Conservation (phyloP, 345 rosid genomes). For the Rhodomyrtus tomentosa region DNA sequence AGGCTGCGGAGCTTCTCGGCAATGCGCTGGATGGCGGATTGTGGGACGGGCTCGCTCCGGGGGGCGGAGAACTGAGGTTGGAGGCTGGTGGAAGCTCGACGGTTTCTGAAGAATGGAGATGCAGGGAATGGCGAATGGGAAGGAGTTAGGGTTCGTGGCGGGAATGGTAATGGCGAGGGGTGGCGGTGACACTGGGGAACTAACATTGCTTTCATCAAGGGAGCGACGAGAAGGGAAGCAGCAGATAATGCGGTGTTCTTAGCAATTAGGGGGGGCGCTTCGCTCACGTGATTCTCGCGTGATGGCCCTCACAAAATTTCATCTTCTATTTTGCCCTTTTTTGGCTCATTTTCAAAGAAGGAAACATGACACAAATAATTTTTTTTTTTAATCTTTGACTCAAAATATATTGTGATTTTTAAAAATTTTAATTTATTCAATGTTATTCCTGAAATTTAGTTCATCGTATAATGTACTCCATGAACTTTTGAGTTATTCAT, state of each 20-base stretch:
- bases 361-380: no score
- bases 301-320: neutral
- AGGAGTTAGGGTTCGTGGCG: conserved; percentile 5
- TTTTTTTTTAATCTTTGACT: no score
- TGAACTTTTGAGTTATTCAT: no score
- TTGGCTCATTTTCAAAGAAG: no score
- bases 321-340: neutral
- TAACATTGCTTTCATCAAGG: neutral
- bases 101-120: neutral
- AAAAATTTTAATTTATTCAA: no score
- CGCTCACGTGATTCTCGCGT: neutral
- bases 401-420: no score
- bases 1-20: conserved; percentile 94
- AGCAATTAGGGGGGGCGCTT: neutral
- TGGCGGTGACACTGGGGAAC: neutral
- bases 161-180: conserved; percentile 10
- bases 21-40: conserved; percentile 72
- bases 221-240: neutral
- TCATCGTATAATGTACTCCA: rapidly evolving
- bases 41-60: conserved; percentile 23
- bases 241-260: neutral
- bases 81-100: conserved; percentile 9
- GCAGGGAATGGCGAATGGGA: neutral
- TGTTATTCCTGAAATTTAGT: no score
- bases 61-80: conserved; percentile 16